These are phyloP conservation scores for Chalaropsis thielavioides DNA, from an alignment of 2,329 filamentous ascomycete genomes.

Conservation along the genomic window DNA sequence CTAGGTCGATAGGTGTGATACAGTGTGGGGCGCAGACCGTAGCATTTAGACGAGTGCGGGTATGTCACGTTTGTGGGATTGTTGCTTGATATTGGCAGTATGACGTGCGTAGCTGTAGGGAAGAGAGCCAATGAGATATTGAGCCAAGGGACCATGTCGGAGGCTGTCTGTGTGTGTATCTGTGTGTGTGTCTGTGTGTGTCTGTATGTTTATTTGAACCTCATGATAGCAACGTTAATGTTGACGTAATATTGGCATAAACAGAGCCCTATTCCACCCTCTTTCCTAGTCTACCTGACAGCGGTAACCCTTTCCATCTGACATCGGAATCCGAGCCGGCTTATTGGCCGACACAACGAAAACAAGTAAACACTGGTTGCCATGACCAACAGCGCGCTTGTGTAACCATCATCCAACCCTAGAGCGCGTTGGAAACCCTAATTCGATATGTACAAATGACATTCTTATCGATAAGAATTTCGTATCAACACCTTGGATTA, in stretches of 20 bases:
- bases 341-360: too few relatives aligned
- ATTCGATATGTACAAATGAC: background rate
- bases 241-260: too few relatives aligned
- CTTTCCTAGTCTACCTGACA: too few relatives aligned
- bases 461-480: background rate
- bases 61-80: background rate
- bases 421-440: background rate
- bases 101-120: background rate
- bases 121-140: background rate
- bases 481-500: background rate
- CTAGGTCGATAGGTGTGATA: constrained; percentile 7
- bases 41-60: background rate
- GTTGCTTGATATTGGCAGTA: background rate
- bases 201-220: background rate
- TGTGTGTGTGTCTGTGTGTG: background rate
- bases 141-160: background rate
- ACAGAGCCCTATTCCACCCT: too few relatives aligned
- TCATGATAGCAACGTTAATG: too few relatives aligned
- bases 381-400: too few relatives aligned
- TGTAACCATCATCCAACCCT: background rate
- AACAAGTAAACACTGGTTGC: too few relatives aligned
- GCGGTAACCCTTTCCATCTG: too few relatives aligned
- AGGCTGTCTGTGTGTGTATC: background rate
- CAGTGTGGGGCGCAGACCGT: background rate
- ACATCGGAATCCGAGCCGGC: too few relatives aligned